Evolutionary conservation across 257 asterid species (phyloP), one percentile per base, ranked within the genome.

Genomic region (Henckelia pumila): DNA sequence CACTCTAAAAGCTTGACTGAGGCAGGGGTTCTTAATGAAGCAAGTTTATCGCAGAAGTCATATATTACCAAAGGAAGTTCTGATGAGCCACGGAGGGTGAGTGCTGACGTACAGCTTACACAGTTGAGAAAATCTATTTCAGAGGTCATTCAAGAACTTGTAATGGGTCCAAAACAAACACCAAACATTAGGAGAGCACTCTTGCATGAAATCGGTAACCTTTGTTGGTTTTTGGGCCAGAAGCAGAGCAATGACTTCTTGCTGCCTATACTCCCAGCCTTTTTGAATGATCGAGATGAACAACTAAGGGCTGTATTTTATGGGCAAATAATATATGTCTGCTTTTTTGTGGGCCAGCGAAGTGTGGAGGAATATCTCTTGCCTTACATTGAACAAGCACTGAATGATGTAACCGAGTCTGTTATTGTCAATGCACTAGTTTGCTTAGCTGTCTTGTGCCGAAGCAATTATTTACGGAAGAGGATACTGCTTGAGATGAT

Each of bases 151-250:
- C 99, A 94, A 81, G 97, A 94, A 80, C 96, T 94, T 63, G 97
- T 94, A 66, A 91, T 94, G 99, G 99, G 98, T 62, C 96, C 97
- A 65, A 94, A 91, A 85, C 96, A 91, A 80, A 94, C 99, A 25
- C 99, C 99, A 75, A 91, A 83, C 76, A 91, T 94, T 77, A 85
- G 99, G 86, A 89, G 99, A 77, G 99, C 99, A 11, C 99, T 94
- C 63, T 82, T 94, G 85, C 95, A 94, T 86, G 99, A 94, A 70
- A 86, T 94, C 77, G 95, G 93, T 68, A 88, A 91, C 79, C 93
- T 89, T 72, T 94, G 99, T 82, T 91, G 99, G 96, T 94, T 94
- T 84, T 89, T 94, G 47, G 99, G 99, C 59, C 98, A 94, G 80
- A 91, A 89, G 84, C 99, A 94, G 81, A 94, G 99, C 85, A 94